These are phyloP conservation scores for Nakazawaea siamensis DNA, from an alignment of 805 yeast genomes.

Conservation along the genomic window DNA sequence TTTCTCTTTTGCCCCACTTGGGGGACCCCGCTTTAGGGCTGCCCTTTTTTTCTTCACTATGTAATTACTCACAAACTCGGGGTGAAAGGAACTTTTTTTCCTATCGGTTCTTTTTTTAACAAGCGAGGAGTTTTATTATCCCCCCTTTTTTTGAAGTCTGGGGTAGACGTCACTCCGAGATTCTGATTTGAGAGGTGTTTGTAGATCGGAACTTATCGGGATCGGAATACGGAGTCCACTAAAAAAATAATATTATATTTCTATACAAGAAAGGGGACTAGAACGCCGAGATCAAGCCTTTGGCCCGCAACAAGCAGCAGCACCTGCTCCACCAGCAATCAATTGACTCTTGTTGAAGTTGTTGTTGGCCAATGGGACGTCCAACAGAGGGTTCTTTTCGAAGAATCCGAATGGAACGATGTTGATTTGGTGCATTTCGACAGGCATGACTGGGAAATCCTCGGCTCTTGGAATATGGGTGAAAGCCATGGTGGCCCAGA, in stretches of 20 bases:
- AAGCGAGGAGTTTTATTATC: no score
- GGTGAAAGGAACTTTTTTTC: not conserved
- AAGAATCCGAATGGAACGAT: constrained; percentile 70
- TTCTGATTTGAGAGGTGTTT: no score
- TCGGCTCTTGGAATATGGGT: constrained; percentile 79
- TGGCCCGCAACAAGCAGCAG: constrained; percentile 2
- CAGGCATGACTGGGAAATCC: constrained; percentile 89
- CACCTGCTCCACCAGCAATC: constrained; percentile 18
- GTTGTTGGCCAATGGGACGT: constrained; percentile 65
- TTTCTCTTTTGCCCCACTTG: not conserved
- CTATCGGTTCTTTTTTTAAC: no score
- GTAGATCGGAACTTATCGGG: no score
- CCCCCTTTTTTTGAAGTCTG: no score
- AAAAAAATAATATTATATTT: no score
- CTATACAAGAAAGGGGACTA: no score
- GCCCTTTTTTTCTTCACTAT: not conserved
- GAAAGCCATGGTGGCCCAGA: constrained; percentile 77
- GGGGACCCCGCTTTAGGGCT: not conserved
- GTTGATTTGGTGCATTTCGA: constrained; percentile 63
- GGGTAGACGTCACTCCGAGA: no score
- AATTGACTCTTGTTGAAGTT: constrained; percentile 55
- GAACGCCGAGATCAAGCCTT: constrained; percentile 1
- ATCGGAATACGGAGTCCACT: no score
- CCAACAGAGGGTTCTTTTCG: constrained; percentile 70
- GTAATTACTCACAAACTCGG: not conserved